These are phyloP conservation scores for Camelina hispida DNA, from an alignment of 345 rosid species.

Conservation along the genomic window DNA sequence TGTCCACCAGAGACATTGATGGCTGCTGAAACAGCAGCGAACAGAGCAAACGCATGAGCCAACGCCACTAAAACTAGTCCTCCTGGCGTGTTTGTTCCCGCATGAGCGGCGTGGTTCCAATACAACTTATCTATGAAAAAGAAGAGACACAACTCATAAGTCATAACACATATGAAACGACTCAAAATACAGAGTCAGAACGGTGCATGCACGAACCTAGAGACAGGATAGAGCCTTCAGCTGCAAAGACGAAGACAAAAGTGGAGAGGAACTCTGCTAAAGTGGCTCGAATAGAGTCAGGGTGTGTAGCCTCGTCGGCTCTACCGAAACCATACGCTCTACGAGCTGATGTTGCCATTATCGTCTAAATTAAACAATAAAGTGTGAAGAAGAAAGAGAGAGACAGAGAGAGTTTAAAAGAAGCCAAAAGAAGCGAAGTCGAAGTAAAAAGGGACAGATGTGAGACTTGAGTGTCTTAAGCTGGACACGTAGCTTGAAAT, in stretches of 20 bases:
- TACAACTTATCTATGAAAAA: conserved; percentile 54
- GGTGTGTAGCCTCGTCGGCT: conserved; percentile 51
- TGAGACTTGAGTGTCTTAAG: conserved; percentile 33
- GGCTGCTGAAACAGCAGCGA: conserved; percentile 65
- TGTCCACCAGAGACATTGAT: conserved; percentile 79
- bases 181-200: background rate
- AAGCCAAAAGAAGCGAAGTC: conserved; percentile 32
- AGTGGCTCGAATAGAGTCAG: conserved; percentile 56
- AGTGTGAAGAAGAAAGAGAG: conserved; percentile 26
- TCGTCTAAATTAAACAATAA: conserved; percentile 9
- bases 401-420: conserved; percentile 37
- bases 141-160: background rate
- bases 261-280: conserved; percentile 77
- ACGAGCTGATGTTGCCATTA: conserved; percentile 49
- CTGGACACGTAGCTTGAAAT: conserved; percentile 41
- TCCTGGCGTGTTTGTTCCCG: conserved; percentile 48
- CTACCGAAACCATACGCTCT: conserved; percentile 48
- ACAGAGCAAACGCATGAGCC: conserved; percentile 70
- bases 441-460: conserved; percentile 43
- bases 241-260: conserved; percentile 74
- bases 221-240: conserved; percentile 81
- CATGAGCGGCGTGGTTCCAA: conserved; percentile 38
- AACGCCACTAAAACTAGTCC: conserved; percentile 60
- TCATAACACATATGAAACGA: conserved; percentile 7
- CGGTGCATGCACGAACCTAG: conserved; percentile 46